Conservation (phyloP, 768 basidiomycete species). For the Scleroderma bovista region DNA sequence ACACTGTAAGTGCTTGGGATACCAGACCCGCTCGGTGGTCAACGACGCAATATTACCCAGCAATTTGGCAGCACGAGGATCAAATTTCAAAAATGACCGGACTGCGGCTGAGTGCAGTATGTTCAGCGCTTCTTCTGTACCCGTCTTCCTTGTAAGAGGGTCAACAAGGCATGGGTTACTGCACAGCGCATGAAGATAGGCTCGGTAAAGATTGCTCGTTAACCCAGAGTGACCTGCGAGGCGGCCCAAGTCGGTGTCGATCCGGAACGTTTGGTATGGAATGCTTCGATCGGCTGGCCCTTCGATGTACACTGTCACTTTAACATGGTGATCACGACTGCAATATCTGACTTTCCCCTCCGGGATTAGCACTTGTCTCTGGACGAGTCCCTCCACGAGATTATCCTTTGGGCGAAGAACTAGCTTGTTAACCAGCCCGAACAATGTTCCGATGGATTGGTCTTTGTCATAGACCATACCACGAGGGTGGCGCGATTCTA, state of each 20-base stretch:
- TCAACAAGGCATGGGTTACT: conserved; percentile 6
- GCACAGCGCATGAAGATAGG: conserved; percentile 38
- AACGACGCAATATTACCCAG: conserved; percentile 27
- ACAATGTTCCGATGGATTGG: conserved; percentile 39
- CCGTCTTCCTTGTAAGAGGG: conserved; percentile 2
- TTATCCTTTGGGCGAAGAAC: conserved; percentile 23
- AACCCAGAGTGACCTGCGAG: conserved; percentile 10
- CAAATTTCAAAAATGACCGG: conserved; percentile 34
- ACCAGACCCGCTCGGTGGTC: conserved; percentile 29
- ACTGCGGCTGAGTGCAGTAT: conserved; percentile 30
- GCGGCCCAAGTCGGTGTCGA: conserved; percentile 19
- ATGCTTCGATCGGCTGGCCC: not conserved
- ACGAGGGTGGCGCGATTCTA: conserved; percentile 36
- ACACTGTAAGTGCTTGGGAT: conserved; percentile 25
- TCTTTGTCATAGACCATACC: conserved; percentile 36
- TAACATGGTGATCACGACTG: not conserved
- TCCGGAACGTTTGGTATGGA: conserved; percentile 14
- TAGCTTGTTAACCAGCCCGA: conserved; percentile 33
- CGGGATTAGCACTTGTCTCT: conserved; percentile 27
- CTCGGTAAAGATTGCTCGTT: conserved; percentile 9
- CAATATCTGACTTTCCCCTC: not conserved
- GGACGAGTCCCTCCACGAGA: not conserved
- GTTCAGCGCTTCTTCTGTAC: conserved; percentile 24
- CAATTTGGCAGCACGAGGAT: conserved; percentile 17
- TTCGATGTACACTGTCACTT: not conserved